Evolutionary conservation across 306 rosid genomes (phyloP), one percentile per base, ranked within the genome.

Genomic region (Arachis hypogaea): DNA sequence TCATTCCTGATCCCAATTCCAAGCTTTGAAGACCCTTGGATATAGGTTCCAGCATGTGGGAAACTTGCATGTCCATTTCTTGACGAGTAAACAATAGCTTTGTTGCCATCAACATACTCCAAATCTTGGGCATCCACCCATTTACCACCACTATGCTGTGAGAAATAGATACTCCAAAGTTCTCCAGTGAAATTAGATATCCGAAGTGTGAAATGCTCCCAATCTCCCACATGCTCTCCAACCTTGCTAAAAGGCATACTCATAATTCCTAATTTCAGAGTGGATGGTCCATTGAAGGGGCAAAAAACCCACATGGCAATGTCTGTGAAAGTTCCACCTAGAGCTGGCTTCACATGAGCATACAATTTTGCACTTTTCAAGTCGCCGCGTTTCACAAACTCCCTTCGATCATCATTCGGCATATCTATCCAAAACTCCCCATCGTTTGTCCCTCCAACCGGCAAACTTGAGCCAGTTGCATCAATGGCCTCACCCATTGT

Each of bases 281-380:
- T 89, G 63, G 87, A 87, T 2, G 98, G 91, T 47, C 98, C 97
- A 77, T 94, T 94, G 83, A 91, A 91, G 67, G 98, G 98, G 71
- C 90, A 94, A 76, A 94, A 94, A 3, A 94, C 83, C 97, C 98
- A 94, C 96, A 94, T 88, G 55, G 51, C 92, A 73, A 94, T 82
- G 84, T 94, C 98, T 1, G 97, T 86, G 68, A 86, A 94, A 57
- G 88, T 85, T 45, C 98, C 96, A 14, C 97, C 97, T 41, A 94
- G 71, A 46, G 98, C 96, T 10, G 95, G 97, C 72, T 94, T 91
- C 69, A 82, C 96, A 83, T 94, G 98, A 82, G 80, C 90, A 61
- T 91, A 88, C 29, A 94, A 86, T 59, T 85, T 80, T 18, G 97
- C 88, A 79, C 97, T 85, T 68, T 74, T 84, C 74, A 91, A 63